phyloP scores from a whole-genome alignment of 2,329 filamentous ascomycete genomes.

The Venturia carpophila region DNA sequence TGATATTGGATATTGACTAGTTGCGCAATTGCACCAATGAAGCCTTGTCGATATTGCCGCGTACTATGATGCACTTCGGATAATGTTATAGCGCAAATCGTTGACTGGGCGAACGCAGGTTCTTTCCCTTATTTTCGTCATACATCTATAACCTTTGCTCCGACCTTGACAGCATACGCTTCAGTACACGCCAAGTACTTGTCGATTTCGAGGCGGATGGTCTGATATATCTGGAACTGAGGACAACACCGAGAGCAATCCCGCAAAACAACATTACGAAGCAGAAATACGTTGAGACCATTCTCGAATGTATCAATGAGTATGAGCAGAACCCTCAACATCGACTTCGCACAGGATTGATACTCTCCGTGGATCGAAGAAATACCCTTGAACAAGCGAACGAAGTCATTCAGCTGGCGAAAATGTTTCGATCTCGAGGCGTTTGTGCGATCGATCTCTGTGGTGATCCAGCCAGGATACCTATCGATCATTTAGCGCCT shows the following conservation, averaged over 20 bases:
- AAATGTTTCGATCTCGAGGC: conserved; percentile 43
- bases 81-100: conserved; percentile 40
- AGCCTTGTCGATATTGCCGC: background rate
- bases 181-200: conserved; percentile 40
- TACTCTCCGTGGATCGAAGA: conserved; percentile 67
- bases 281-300: conserved; percentile 54
- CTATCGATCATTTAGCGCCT: conserved; percentile 51
- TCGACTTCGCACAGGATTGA: conserved; percentile 54
- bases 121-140: conserved; percentile 53
- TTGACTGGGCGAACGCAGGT: conserved; percentile 46
- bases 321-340: conserved; percentile 37
- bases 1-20: background rate
- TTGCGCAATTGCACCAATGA: background rate
- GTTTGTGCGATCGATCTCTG: conserved; percentile 73
- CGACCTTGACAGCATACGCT: conserved; percentile 50
- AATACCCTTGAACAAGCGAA: conserved; percentile 51
- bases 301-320: conserved; percentile 55
- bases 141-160: conserved; percentile 73
- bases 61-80: background rate
- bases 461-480: conserved; percentile 60
- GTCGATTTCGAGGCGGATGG: conserved; percentile 60
- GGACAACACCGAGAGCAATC: conserved; percentile 67
- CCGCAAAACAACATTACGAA: conserved; percentile 48
- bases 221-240: conserved; percentile 69
- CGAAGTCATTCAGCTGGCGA: conserved; percentile 57